Base-by-base conservation (phyloP, 345 rosid species). In the Rhodamnia rubescens region DNA sequence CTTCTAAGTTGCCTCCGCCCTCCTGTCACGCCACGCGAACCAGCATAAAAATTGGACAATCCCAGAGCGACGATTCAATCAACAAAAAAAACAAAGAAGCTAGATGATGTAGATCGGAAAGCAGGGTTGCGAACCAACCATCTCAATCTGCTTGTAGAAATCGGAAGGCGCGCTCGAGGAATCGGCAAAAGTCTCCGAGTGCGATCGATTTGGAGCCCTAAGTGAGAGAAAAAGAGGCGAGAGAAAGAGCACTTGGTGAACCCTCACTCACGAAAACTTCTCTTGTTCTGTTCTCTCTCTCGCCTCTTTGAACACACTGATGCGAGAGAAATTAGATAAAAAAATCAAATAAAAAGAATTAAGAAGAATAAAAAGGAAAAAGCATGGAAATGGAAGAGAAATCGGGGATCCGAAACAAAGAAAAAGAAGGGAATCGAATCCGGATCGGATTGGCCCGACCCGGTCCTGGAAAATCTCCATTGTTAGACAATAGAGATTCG, bases 1-100 rank as follows among this genome's bases (percentile, higher is more conserved):
- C 86, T 88, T 92, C 96, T 85, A 95, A 85, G 61, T 91, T 87
- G 53, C 87, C 86, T 36, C 87, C 89, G 16, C 87, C 91, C 78
- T 90, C 98, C 95, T 95, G 92, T 50, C 87, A 83, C 55, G 53
- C 87, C 86, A 81, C 83, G 22, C 57, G 50, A 56, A 44, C 27
- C 47, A 15, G 40, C 16, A 51, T 69, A 78, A 6, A 13, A 12
- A 15, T 27, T 14, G 27, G n/a, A 58, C 74, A 82, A 13, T 3
- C 47, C 49, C 59, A 22, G 15, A 52, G 22, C n/a, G 32, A 56
- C 32, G 75, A 22, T 22, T 47, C n/a, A 40, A 84, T 49, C 59
- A 4, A 26, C n/a, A 83, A 58, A 21, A n/a, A 2, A 83, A 56
- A 22, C 11, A 20, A 84, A 20, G 8, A 21, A 47, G 59, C 29